Base-by-base conservation (phyloP, 225 moss, liverwort and hornwort genomes). In the Rhytidiadelphus loreus region DNA sequence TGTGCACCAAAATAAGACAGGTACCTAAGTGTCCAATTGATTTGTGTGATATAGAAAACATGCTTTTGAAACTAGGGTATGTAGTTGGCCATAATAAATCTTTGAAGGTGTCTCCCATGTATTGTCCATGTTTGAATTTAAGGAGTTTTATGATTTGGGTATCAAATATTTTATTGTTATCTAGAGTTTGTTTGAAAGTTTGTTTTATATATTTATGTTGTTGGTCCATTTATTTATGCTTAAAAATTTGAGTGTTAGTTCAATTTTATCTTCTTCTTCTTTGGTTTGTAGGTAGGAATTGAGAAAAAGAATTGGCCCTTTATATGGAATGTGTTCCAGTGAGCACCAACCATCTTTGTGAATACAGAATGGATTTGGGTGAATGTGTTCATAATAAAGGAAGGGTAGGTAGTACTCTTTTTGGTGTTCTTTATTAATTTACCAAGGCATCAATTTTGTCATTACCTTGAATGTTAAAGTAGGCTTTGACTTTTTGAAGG, bases 11-110 rank as follows among this genome's bases (percentile, higher is more conserved):
- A 70, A 25, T 70, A 70, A 39, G 8, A 69, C 13, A 39, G 39
- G 13, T 21, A 66, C 37, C 2, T 0, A 37, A 69, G 21, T 13
- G 4, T 69, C 4, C 0, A 0, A 0, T 41, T 14, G 24, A 7
- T 69, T 41, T 41, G 13, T 24, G 4, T 25, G 3, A 25, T 3
- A 39, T 41, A 69, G 14, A 8, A 4, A 66, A 66, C 4, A 69
- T 24, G 7, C 1, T 66, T 39, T 41, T 14, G 25, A 70, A 43
- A 13, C 4, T 50, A 50, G 2, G 28, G 0, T 26, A 26, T 23
- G 2, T 43, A 43, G 6, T 43, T 43, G 26, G 3, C 16, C 2
- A 43, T 0, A 26, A 16, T 16, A 43, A 68, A 71, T 71, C 21
- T 28, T 26, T 43, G 5, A 26, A 2, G 43, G 28, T 5, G 9